Conservation (phyloP, 2,329 filamentous ascomycete species). For the Exophiala aquamarina region DNA sequence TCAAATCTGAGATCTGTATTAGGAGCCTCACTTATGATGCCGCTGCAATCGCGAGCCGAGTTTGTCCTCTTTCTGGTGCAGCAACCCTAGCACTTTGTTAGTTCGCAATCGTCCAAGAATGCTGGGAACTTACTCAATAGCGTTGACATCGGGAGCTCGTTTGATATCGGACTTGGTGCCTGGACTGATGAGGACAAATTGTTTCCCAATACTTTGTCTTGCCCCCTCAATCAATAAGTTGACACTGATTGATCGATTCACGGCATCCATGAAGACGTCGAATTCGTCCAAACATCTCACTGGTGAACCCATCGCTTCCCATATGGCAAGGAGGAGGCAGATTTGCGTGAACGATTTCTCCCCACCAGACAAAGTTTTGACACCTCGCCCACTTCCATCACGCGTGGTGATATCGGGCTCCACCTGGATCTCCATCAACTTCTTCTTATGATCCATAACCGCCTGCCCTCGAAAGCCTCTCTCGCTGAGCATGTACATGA, state of each 20-base stretch:
- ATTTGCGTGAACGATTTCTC: slow-evolving; percentile 98
- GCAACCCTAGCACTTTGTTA: slow-evolving; percentile 35
- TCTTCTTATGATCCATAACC: slow-evolving; percentile 72
- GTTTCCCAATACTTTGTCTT: slow-evolving; percentile 79
- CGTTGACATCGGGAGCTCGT: slow-evolving; percentile 44
- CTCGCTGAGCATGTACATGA: slow-evolving; percentile 85
- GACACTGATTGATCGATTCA: slow-evolving; percentile 90
- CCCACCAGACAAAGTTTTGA: slow-evolving; percentile 89
- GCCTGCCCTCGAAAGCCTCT: slow-evolving; percentile 84
- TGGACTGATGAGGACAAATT: slow-evolving; percentile 95
- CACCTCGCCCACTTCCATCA: slow-evolving; percentile 71
- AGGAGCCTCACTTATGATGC: slow-evolving; percentile 11
- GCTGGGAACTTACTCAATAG: slow-evolving; percentile 40
- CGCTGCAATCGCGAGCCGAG: slow-evolving; percentile 36
- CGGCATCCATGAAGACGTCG: slow-evolving; percentile 98
- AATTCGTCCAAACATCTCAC: slow-evolving; percentile 96
- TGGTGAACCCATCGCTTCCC: slow-evolving; percentile 97
- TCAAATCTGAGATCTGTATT: too few relatives aligned
- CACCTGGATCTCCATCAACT: slow-evolving; percentile 74
- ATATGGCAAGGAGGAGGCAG: slow-evolving; percentile 85
- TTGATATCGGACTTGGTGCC: slow-evolving; percentile 67
- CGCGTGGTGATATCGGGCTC: slow-evolving; percentile 69
- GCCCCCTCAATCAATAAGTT: slow-evolving; percentile 92
- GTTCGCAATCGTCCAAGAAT: slow-evolving; percentile 2
- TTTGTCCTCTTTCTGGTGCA: slow-evolving; percentile 46